phyloP scores from a whole-genome alignment of 1,284 basidiomycete genomes.

The Austroboletus niveus region DNA sequence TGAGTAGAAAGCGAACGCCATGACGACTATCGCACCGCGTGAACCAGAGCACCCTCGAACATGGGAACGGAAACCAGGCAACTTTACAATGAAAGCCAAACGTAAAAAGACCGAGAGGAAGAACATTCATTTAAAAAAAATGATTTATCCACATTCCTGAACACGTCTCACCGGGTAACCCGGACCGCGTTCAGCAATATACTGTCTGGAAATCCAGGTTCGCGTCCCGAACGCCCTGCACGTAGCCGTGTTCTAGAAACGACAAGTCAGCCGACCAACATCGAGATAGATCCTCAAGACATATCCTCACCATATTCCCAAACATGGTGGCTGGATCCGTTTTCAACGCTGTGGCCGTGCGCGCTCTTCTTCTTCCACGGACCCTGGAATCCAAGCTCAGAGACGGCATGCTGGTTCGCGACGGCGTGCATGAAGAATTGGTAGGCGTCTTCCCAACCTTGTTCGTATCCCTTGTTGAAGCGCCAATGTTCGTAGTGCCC shows the following conservation, averaged over 20 bases:
- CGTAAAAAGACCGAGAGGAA: too few relatives aligned
- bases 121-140: too few relatives aligned
- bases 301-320: conserved; percentile 61
- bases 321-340: conserved; percentile 40
- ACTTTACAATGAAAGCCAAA: too few relatives aligned
- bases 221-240: conserved; percentile 44
- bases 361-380: conserved; percentile 55
- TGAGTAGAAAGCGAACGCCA: not conserved
- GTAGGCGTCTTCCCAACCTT: conserved; percentile 74
- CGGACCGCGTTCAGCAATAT: conserved; percentile 21
- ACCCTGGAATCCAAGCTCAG: conserved; percentile 62
- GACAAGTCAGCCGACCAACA: not conserved
- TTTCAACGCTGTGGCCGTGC: conserved; percentile 43
- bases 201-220: conserved; percentile 30
- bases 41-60: not conserved
- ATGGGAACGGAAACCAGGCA: not conserved
- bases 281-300: not conserved
- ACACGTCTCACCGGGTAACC: not conserved
- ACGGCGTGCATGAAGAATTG: conserved; percentile 39
- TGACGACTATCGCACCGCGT: not conserved
- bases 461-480: conserved; percentile 62
- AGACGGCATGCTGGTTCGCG: conserved; percentile 24
- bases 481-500: conserved; percentile 63
- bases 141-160: not conserved
- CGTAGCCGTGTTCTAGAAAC: conserved; percentile 48